phyloP scores from a whole-genome alignment of 192 early-diverging fungal species.

The Powellomyces hirtus region DNA sequence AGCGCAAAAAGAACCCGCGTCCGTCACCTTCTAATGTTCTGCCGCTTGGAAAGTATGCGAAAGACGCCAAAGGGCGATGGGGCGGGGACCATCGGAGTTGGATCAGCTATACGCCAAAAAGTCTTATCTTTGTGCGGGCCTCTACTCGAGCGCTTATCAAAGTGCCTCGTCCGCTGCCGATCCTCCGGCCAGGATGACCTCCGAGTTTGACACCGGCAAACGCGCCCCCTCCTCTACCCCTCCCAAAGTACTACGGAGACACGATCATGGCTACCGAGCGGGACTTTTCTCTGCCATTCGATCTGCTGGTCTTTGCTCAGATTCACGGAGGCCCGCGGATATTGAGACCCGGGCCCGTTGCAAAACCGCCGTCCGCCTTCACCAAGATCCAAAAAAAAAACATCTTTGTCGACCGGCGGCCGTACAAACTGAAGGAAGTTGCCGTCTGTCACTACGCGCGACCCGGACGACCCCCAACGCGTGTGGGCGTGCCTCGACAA shows the following conservation, averaged over 20 bases:
- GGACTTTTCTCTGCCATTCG: constrained; percentile 68
- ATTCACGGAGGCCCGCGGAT: not conserved
- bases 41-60: constrained; percentile 15
- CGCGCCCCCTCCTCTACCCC: constrained; percentile 56
- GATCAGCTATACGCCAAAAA: constrained; percentile 46
- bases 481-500: constrained; percentile 64
- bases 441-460: constrained; percentile 62
- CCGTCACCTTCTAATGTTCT: too few relatives aligned
- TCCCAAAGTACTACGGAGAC: constrained; percentile 64
- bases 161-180: not conserved
- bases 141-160: constrained; percentile 50
- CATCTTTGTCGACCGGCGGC: constrained; percentile 73
- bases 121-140: constrained; percentile 45
- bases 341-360: not conserved
- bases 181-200: not conserved
- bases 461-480: constrained; percentile 48
- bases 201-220: not conserved
- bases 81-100: constrained; percentile 14
- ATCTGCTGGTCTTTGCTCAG: constrained; percentile 48
- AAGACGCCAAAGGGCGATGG: constrained; percentile 33
- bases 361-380: constrained; percentile 47
- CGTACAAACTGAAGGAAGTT: constrained; percentile 43
- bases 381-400: constrained; percentile 61
- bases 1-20: too few relatives aligned
- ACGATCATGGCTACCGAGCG: constrained; percentile 45